Evolutionary conservation across 2,329 filamentous ascomycete species (phyloP).

Genomic region (Colletotrichum karsti): DNA sequence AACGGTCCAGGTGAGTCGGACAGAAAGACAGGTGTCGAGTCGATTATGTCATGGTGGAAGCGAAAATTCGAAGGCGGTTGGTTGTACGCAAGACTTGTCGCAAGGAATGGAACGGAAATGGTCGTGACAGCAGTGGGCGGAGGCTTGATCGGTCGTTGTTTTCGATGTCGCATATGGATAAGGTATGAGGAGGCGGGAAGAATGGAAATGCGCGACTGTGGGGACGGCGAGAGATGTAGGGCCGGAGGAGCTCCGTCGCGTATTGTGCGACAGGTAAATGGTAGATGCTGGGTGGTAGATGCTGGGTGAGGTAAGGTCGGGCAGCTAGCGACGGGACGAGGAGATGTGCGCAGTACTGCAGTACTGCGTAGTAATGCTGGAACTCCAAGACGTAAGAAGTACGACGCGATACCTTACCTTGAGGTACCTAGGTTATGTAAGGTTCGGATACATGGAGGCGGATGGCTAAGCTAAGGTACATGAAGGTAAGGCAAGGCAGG

Average conservation of each 20-base stretch:
- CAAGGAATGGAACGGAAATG: not conserved
- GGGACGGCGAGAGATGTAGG: not conserved
- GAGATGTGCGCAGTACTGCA: not conserved
- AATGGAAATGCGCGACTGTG: constrained; percentile 1
- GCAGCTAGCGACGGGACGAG: not conserved
- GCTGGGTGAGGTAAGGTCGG: not conserved
- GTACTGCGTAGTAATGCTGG: no score
- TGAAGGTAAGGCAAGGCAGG: no score
- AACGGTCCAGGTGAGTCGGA: not conserved
- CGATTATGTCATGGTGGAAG: constrained; percentile 16
- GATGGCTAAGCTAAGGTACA: no score
- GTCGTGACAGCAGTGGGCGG: not conserved
- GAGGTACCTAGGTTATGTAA: no score
- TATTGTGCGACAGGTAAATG: not conserved
- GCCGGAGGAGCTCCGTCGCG: not conserved
- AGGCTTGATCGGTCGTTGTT: not conserved
- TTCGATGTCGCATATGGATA: constrained; percentile 1
- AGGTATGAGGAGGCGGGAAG: not conserved
- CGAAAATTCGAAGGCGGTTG: not conserved
- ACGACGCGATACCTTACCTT: no score
- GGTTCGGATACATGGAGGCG: no score
- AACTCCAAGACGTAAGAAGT: no score
- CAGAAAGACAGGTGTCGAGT: not conserved
- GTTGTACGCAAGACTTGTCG: not conserved
- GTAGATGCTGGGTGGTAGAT: not conserved